phyloP scores from a whole-genome alignment of 73 alveolate genomes.

The Paraurostyla sp. region DNA sequence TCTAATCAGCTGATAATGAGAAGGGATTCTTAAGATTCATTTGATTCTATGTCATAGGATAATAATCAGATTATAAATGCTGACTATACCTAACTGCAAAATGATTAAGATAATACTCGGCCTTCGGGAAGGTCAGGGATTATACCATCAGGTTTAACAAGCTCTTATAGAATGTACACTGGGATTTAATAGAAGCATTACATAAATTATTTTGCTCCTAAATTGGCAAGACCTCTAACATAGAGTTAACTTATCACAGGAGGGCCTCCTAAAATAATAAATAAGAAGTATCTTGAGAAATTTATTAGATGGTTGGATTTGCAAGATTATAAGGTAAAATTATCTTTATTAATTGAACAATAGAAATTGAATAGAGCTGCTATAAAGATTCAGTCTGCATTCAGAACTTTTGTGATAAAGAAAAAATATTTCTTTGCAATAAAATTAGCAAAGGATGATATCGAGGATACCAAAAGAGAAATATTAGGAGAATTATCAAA shows the following conservation, averaged over 20 bases:
- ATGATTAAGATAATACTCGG: too few species aligned
- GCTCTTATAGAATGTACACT: not conserved
- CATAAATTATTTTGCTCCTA: slow-evolving; percentile 16
- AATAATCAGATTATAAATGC: not conserved
- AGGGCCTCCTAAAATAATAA: slow-evolving; percentile 37
- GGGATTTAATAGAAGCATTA: not conserved
- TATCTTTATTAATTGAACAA: not conserved
- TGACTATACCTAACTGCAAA: too few species aligned
- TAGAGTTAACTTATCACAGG: slow-evolving; percentile 20
- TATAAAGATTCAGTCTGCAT: not conserved
- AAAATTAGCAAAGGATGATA: not conserved
- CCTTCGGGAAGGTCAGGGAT: too few species aligned
- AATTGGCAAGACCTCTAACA: slow-evolving; percentile 29
- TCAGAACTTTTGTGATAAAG: slow-evolving; percentile 41
- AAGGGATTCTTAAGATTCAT: not conserved
- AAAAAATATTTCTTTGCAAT: slow-evolving; percentile 2
- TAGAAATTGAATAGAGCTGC: slow-evolving; percentile 47
- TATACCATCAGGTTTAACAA: not conserved
- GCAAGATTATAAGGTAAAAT: not conserved
- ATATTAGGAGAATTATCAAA: not conserved
- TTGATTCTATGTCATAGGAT: not conserved
- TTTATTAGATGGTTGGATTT: slow-evolving; percentile 22
- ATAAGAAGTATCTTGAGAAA: not conserved
- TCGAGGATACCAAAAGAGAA: not conserved
- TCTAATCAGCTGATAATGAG: not conserved